Base-by-base conservation (phyloP, 1,284 basidiomycete genomes). In the Trichosporon sp. region DNA sequence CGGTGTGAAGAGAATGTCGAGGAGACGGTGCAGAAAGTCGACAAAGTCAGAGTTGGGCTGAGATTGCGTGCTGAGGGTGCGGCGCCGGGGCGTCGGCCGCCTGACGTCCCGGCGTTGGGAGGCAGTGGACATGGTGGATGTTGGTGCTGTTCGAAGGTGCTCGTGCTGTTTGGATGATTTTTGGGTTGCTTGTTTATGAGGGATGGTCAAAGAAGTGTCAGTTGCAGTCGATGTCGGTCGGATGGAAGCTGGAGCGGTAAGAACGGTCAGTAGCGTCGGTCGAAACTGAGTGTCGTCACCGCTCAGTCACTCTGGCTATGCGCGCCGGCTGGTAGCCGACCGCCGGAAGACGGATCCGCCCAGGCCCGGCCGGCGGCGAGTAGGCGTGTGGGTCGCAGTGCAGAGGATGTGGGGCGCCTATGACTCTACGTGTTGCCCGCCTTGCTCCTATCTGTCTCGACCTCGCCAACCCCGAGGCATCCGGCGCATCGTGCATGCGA, bases 21-120 rank as follows among this genome's bases (percentile, higher is more conserved):
- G 44, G 15, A 82, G 69, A 2, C 65, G 56, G n/a, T 70, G 51
- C 8, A 82, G 68, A 51, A 81, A 82, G 34, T 76, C 76, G 60
- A 75, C 69, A 70, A 82, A 82, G 67, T 80, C 79, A 29, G 74
- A 71, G 66, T 71, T 73, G 29, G 53, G 62, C 56, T 60, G 56
- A n/a, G 56, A 29, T 31, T 60, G 56, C 47, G 68, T 25, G 51
- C 47, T 32, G 29, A 29, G 15, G 11, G 15, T 60, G 62, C 35
- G 47, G 47, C 47, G 47, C 47, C 47, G 21, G n/a, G 47, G 47
- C 21, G 47, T 51, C 47, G 47, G 47, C 47, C 47, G 47, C 47
- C 47, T 51, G 21, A 51, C 47, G 47, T 51, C 47, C 47, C 47
- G 47, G 47, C 47, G 62, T n/a, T 44, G 21, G 12, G 58, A 29